Evolutionary conservation across 176 grass and related monocot genomes (phyloP).

Genomic region (Oryza meridionalis): DNA sequence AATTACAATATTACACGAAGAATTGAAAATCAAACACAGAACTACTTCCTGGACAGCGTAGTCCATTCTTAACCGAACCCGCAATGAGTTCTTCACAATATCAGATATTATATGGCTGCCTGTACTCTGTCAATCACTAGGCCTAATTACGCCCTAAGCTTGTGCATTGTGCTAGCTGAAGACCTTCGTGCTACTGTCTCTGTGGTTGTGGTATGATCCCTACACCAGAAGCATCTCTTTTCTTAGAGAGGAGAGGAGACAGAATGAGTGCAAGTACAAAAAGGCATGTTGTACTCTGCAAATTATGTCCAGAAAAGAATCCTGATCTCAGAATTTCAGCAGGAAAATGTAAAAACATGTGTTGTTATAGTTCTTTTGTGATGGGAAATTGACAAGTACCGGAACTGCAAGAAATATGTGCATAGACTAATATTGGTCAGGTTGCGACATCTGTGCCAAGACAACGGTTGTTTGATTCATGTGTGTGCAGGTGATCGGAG

Average conservation of each 20-base stretch:
- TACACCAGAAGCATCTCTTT: constrained; percentile 5
- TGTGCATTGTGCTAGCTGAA: background rate
- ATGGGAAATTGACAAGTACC: no score
- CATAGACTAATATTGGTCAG: no score
- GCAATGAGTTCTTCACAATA: background rate
- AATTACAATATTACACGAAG: background rate
- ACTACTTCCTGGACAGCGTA: background rate
- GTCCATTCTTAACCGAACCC: background rate
- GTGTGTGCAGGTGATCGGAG: no score
- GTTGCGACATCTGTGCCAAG: no score
- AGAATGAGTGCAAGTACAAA: background rate
- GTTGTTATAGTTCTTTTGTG: no score
- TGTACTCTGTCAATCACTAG: background rate
- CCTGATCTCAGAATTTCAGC: no score
- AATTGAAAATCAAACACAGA: background rate
- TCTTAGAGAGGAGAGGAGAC: background rate
- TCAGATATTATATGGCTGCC: background rate
- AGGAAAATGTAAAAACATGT: no score
- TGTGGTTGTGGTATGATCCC: background rate
- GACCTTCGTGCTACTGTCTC: background rate
- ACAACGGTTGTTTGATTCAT: no score
- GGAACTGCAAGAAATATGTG: no score
- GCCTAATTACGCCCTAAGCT: background rate
- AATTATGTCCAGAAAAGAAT: no score
- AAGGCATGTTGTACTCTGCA: constrained; percentile 1